Base-by-base conservation (phyloP, 306 rosid genomes). In the Gastrolobium villosum region DNA sequence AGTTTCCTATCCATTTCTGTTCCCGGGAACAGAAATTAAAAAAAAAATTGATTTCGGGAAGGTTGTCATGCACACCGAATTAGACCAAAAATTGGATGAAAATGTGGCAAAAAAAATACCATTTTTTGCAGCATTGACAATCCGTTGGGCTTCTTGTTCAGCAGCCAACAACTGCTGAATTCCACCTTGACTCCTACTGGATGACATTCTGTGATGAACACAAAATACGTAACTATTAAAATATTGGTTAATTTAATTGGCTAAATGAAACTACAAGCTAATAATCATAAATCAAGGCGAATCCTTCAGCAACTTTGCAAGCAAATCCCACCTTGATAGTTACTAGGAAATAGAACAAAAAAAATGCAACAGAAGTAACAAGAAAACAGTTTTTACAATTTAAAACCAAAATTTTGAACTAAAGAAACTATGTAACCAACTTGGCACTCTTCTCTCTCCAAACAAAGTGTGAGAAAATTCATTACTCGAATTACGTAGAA, bases 71-170 rank as follows among this genome's bases (percentile, higher is more conserved):
- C 26, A 20, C 26, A 20, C 26, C n/a, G n/a, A n/a, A 60, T 5
- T 9, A 32, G 50, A 48, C 13, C n/a, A 36, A 41, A 20, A 84
- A 30, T 70, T 34, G 49, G 6, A 73, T 15, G 10, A 41, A 55
- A 34, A 11, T 34, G 55, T 37, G 14, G 14, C 70, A 5, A 36
- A 77, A 35, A 72, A 32, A n/a, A 28, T 84, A 96, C 98, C 98
- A 82, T 65, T 91, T 81, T 91, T 89, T 4, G 99, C 93, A 76
- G 97, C 96, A 87, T 89, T 93, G 59, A 93, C 96, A 45, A 96
- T 96, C 82, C 91, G 92, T 71, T 96, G 99, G 44, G 98, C 99
- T 74, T 93, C 99, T 87, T 93, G 98, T 60, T 96, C 99, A 13
- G 97, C 98, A 79, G 94, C 92, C 75, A 96, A 89, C 93, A 96